phyloP scores from a whole-genome alignment of 2,329 filamentous ascomycete species.

The Diaporthe helianthi region DNA sequence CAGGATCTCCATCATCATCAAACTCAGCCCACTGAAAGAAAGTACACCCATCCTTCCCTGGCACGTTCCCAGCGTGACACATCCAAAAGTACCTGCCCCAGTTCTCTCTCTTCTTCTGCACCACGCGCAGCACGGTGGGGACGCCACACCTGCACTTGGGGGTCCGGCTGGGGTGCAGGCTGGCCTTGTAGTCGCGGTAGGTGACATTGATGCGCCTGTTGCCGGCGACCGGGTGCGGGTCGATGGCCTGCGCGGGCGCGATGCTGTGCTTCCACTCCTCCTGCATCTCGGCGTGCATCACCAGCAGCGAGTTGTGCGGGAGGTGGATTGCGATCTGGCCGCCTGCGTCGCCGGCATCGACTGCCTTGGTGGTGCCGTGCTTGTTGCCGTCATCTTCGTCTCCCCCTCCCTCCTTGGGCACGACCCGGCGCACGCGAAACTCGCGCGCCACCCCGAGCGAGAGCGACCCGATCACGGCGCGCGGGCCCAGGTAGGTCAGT shows the following conservation, averaged over 20 bases:
- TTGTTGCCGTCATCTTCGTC: constrained; percentile 49
- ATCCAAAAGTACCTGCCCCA: constrained; percentile 87
- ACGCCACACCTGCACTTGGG: constrained; percentile 80
- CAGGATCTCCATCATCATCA: constrained; percentile 83
- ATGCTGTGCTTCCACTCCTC: constrained; percentile 96
- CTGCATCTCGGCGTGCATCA: constrained; percentile 99
- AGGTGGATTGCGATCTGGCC: constrained; percentile 93
- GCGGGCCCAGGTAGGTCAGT: constrained; percentile 89
- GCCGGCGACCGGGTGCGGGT: constrained; percentile 82
- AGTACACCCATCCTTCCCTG: constrained; percentile 71
- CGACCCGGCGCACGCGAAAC: constrained; percentile 83
- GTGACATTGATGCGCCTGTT: constrained; percentile 91
- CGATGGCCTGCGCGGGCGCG: constrained; percentile 74
- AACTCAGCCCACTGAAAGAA: constrained; percentile 90
- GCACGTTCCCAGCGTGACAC: constrained; percentile 80
- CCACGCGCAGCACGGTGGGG: constrained; percentile 74
- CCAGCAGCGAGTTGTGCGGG: constrained; percentile 88
- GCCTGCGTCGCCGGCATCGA: constrained; percentile 67
- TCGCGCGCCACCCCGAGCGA: constrained; percentile 92
- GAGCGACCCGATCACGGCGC: constrained; percentile 86
- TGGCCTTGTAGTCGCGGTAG: constrained; percentile 83
- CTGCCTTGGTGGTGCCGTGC: constrained; percentile 42
- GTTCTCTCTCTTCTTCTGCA: constrained; percentile 79
- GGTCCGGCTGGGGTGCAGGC: constrained; percentile 78
- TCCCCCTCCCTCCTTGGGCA: constrained; percentile 70